Evolutionary conservation across 768 basidiomycete genomes (phyloP), one percentile per base, ranked within the genome.

Genomic region (Tricholoma bakamatsutake): DNA sequence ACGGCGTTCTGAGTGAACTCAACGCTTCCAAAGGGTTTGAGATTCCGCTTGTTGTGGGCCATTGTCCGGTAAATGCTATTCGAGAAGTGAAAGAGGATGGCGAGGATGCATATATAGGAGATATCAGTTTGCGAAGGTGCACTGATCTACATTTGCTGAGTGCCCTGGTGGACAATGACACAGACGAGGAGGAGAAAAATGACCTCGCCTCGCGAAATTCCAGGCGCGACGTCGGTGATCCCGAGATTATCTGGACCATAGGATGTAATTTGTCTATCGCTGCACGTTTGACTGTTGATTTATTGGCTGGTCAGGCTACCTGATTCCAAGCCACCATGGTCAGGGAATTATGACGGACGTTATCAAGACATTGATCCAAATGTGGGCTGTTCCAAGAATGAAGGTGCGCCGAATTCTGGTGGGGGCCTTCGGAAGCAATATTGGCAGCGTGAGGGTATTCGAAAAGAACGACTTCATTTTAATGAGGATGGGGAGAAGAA

Each of bases 341-440:
- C 74, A 71, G 59, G 87, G 88, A 0, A 88, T 90, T 59, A 90
- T 90, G 89, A 78, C 80, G 24, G 81, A 79, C 17, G 86, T 78
- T 0, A 62, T 90, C 31, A 67, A 68, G 7, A 77, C 76, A 4
- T 49, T 91, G 30, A 51, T 90, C 43, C 62, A 76, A 13, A 63
- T 75, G 10, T 88, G 88, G 87, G 80, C 73, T 18, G 71, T 87
- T 42, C 85, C 85, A 2, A 71, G 83, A 49, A 87, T 90, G 87
- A 74, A 76, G 0, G 74, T 78, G 6, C 74, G 75, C 8, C 64
- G 64, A 48, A 73, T 88, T 56, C 67, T 71, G n/a, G 78, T 69
- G 1, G 68, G 70, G 11, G 74, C 77, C 6, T 80, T 79, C 50
- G 63, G 64, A 4, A 84, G 74, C 6, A 90, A 90, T 67, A 62